A percentile compares a stretch with the other conserved stretches of the same genome.
Evolutionary conservation across 441 rosid genomes (phyloP).

Genomic region (Corymbia calophylla): DNA sequence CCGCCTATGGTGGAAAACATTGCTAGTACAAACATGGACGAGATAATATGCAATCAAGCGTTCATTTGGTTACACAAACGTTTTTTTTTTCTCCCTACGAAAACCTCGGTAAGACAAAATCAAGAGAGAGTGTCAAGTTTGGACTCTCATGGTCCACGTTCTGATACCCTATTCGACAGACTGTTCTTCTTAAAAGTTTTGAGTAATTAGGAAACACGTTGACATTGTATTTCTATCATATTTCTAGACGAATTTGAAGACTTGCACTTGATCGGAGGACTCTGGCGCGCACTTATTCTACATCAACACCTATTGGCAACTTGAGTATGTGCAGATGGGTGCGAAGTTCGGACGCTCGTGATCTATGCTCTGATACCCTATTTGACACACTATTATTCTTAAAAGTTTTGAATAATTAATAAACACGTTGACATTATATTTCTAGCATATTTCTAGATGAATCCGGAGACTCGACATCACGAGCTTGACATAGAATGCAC

Average conservation of each 20-base stretch:
- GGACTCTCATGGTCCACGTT: neutral
- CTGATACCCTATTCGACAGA: neutral
- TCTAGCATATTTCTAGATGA: neutral
- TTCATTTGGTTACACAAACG: too few relatives aligned
- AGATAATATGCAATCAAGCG: neutral
- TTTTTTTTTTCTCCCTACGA: neutral
- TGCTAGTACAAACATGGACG: accelerated
- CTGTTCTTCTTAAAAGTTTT: neutral
- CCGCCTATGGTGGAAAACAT: neutral
- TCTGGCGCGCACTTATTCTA: neutral
- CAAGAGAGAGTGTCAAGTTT: neutral
- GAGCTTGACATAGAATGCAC: neutral
- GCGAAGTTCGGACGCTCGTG: neutral
- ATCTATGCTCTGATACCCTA: neutral
- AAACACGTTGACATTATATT: neutral
- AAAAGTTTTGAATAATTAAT: neutral
- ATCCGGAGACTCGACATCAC: neutral
- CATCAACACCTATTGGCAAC: neutral
- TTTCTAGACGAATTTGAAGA: neutral
- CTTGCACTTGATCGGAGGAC: neutral
- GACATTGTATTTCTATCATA: neutral
- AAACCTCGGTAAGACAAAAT: neutral
- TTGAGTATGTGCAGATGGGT: neutral
- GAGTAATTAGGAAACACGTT: neutral
- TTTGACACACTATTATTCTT: neutral